These are phyloP conservation scores for Pichia phayaonensis DNA, from an alignment of 805 yeast genomes.

Conservation along the genomic window DNA sequence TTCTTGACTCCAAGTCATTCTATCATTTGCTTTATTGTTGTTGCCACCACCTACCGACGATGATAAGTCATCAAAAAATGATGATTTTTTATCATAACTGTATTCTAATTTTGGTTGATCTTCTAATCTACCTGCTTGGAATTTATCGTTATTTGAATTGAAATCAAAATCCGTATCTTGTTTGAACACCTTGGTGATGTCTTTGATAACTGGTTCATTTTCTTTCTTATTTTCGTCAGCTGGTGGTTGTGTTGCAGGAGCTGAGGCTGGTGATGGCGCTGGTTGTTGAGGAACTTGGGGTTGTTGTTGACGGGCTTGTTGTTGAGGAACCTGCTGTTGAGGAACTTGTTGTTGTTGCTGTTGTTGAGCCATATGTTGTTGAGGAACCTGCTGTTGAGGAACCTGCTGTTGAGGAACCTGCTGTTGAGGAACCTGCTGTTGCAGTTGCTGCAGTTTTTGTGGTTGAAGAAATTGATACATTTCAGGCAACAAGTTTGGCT, in stretches of 20 bases:
- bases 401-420: too few species aligned
- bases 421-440: too few species aligned
- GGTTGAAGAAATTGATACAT: constrained; percentile 15
- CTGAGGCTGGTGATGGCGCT: not conserved
- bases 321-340: constrained; percentile 10
- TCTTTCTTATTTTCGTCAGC: constrained; percentile 1
- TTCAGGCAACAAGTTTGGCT: constrained; percentile 40
- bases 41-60: constrained; percentile 42
- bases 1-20: constrained; percentile 66
- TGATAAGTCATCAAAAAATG: constrained; percentile 84
- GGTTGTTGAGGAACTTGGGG: constrained; percentile 3
- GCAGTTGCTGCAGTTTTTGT: constrained; percentile 9
- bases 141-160: constrained; percentile 64
- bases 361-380: constrained; percentile 10
- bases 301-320: constrained; percentile 9
- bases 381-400: too few species aligned
- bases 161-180: constrained; percentile 60
- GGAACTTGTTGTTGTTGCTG: constrained; percentile 12
- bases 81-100: constrained; percentile 67
- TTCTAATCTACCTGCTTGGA: constrained; percentile 34
- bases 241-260: not conserved
- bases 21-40: constrained; percentile 28
- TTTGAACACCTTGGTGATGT: not conserved
- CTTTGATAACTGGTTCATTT: not conserved
- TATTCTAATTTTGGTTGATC: constrained; percentile 20